A percentile compares a stretch with the other conserved stretches of the same genome.
Conservation (phyloP, 208 protist genomes). For the Porcisia deanei region DNA sequence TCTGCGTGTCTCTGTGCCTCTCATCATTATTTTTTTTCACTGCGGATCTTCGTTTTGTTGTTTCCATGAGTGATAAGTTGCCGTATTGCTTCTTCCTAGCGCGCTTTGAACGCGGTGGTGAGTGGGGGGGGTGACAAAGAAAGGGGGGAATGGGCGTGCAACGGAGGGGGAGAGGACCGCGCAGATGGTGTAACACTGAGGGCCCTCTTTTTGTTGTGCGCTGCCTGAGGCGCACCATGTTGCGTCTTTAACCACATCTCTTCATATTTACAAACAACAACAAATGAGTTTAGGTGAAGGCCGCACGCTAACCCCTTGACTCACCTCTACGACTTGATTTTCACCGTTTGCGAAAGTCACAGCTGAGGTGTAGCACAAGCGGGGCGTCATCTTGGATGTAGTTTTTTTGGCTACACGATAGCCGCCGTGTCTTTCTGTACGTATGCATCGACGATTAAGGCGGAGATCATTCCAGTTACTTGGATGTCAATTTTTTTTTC, state of each 20-base stretch:
- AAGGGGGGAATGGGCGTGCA: not conserved
- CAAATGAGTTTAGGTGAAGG: not conserved
- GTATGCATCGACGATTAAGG: not conserved
- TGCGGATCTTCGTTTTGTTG: not conserved
- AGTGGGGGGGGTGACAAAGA: not conserved
- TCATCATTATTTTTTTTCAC: not conserved
- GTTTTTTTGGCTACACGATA: not conserved
- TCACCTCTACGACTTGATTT: not conserved
- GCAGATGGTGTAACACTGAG: not conserved
- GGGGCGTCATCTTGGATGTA: not conserved
- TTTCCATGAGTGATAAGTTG: not conserved
- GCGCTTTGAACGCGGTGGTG: not conserved
- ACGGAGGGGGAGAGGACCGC: not conserved
- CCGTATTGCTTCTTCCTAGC: not conserved
- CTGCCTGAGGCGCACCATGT: slow-evolving; percentile 1
- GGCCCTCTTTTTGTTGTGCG: not conserved
- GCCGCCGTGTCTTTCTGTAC: not conserved
- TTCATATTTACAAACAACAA: slow-evolving; percentile 10
- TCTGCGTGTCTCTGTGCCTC: not conserved
- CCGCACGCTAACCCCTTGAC: not conserved
- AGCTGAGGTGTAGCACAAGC: not conserved
- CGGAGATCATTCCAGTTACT: not conserved
- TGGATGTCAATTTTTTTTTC: not conserved
- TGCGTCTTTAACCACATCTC: slow-evolving; percentile 10
- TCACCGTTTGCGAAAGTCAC: not conserved